Evolutionary conservation across 352 stramenopile genomes (phyloP).

Genomic region (Pythium pyrilobum): DNA sequence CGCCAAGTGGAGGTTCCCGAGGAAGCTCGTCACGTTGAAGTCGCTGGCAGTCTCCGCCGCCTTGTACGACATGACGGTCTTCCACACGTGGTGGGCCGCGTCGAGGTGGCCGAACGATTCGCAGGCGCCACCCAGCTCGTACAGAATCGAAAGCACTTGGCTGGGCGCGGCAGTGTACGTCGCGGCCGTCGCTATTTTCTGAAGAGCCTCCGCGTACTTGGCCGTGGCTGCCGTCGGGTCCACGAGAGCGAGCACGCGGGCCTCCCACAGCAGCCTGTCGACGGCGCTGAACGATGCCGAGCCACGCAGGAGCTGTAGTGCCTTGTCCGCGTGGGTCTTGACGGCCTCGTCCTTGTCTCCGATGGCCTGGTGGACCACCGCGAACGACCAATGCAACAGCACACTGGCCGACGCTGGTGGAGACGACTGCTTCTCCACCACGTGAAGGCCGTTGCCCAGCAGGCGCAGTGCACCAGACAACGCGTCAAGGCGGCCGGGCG

Average conservation of each 20-base stretch:
- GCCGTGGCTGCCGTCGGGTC: constrained; percentile 18
- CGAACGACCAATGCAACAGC: constrained; percentile 45
- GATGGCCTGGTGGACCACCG: constrained; percentile 14
- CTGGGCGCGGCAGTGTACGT: background rate
- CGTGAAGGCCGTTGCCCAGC: constrained; percentile 32
- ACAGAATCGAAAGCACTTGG: constrained; percentile 35
- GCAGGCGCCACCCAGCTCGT: constrained; percentile 52
- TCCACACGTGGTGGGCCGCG: constrained; percentile 61
- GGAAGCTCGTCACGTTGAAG: constrained; percentile 27
- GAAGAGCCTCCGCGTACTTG: constrained; percentile 29
- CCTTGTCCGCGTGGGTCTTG: constrained; percentile 12
- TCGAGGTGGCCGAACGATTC: constrained; percentile 41
- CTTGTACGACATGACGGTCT: constrained; percentile 32
- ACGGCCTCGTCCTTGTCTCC: constrained; percentile 7
- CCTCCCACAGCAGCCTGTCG: constrained; percentile 28
- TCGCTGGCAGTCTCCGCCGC: background rate
- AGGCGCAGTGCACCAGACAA: constrained; percentile 17
- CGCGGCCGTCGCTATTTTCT: no score
- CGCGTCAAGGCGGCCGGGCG: background rate
- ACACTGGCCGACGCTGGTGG: constrained; percentile 14
- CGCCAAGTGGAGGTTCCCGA: constrained; percentile 58
- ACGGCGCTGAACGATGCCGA: background rate
- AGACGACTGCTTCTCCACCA: constrained; percentile 9
- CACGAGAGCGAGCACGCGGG: constrained; percentile 36
- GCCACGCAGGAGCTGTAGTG: constrained; percentile 21